Percentiles rank a stretch among this genome's conserved stretches.
Conservation (phyloP, 1,139 yeast genomes). For the Candida dubliniensis region DNA sequence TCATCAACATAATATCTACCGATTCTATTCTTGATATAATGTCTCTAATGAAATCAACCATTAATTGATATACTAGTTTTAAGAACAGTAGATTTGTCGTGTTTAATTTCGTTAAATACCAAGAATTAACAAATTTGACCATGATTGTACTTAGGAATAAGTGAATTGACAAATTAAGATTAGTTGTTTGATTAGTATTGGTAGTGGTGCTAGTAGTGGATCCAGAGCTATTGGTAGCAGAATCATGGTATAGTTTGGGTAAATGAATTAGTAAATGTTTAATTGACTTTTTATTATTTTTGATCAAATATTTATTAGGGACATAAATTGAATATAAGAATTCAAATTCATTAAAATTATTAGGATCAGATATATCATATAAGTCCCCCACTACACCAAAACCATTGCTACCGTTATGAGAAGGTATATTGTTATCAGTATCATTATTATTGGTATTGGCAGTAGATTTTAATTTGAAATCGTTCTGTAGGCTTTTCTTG, state of each 20-base stretch:
- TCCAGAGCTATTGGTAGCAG: too few species aligned
- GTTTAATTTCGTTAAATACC: conserved; percentile 42
- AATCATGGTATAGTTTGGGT: conserved; percentile 20
- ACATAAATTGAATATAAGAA: conserved; percentile 36
- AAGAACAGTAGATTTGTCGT: conserved; percentile 41
- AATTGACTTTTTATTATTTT: conserved; percentile 23
- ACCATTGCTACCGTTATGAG: background rate
- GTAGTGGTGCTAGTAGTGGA: too few species aligned
- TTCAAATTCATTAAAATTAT: conserved; percentile 28
- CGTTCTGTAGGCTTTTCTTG: conserved; percentile 5
- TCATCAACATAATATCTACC: conserved; percentile 15
- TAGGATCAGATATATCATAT: background rate
- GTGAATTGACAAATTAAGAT: conserved; percentile 38
- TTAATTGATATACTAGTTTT: conserved; percentile 27
- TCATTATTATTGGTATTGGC: too few species aligned
- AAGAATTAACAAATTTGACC: conserved; percentile 35
- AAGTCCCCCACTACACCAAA: background rate
- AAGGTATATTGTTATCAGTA: too few species aligned
- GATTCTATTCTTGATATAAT: conserved; percentile 21
- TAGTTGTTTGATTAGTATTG: conserved; percentile 5
- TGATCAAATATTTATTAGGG: conserved; percentile 31
- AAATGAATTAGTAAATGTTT: conserved; percentile 28
- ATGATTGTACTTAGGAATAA: conserved; percentile 37
- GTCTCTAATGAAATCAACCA: conserved; percentile 32
- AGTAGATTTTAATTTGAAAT: conserved; percentile 2